A percentile compares a stretch with the other conserved stretches of the same genome.
Conservation (phyloP, 768 basidiomycete species). For the Mycena metata region DNA sequence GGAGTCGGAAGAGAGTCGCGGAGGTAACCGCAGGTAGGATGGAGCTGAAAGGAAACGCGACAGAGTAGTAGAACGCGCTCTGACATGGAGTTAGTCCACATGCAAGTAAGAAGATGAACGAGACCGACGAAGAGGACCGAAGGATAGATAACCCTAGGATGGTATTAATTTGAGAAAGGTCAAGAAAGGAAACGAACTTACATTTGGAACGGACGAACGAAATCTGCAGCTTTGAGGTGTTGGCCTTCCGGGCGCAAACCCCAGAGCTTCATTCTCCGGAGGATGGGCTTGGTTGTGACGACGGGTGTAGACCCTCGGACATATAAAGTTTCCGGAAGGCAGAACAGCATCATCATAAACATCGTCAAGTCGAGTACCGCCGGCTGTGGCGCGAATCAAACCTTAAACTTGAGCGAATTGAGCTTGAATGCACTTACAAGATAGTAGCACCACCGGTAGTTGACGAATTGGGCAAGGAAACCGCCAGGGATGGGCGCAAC, state of each 20-base stretch:
- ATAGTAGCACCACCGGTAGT: slow-evolving; percentile 37
- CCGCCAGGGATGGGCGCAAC: slow-evolving; percentile 35
- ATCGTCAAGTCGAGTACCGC: slow-evolving; percentile 35
- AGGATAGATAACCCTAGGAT: slow-evolving; percentile 30
- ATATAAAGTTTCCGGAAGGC: slow-evolving; percentile 39
- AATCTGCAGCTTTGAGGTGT: slow-evolving; percentile 30
- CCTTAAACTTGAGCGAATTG: no score
- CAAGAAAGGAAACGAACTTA: neutral
- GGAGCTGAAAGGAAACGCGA: slow-evolving; percentile 28
- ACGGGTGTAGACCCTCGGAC: slow-evolving; percentile 27
- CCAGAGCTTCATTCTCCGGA: slow-evolving; percentile 32
- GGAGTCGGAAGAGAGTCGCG: slow-evolving; percentile 36
- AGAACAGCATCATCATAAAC: slow-evolving; percentile 39
- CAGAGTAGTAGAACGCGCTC: slow-evolving; percentile 34
- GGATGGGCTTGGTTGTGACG: slow-evolving; percentile 25
- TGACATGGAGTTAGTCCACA: no score
- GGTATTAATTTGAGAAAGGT: neutral
- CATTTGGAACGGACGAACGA: slow-evolving; percentile 37
- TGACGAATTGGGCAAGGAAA: slow-evolving; percentile 33
- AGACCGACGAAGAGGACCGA: slow-evolving; percentile 22
- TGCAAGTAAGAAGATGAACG: neutral
- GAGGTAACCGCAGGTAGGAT: slow-evolving; percentile 40
- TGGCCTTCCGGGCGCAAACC: slow-evolving; percentile 35
- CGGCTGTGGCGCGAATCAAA: slow-evolving; percentile 10
- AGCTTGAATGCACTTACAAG: slow-evolving; percentile 19